Conservation (phyloP, 1,139 yeast species). For the Blastobotrys persicus region DNA sequence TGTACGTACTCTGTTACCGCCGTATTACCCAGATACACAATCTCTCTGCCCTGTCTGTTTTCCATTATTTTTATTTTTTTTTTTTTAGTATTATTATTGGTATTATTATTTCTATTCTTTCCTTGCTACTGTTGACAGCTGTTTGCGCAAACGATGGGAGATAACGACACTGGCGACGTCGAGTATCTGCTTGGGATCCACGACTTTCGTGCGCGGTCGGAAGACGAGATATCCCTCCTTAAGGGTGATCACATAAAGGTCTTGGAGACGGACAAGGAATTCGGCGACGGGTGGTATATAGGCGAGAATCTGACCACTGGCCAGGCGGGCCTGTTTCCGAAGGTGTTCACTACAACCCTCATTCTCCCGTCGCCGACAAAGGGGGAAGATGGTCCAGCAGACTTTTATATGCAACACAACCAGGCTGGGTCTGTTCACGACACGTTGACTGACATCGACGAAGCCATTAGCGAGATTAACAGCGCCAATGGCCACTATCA, state of each 20-base stretch:
- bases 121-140: too few species aligned
- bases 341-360: constrained; percentile 56
- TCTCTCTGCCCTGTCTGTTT: background rate
- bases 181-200: constrained; percentile 59
- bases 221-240: constrained; percentile 77
- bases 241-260: constrained; percentile 88
- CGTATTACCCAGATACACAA: background rate
- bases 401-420: constrained; percentile 9
- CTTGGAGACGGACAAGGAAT: constrained; percentile 87
- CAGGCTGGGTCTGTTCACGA: constrained; percentile 46
- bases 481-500: constrained; percentile 8
- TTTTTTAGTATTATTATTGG: background rate
- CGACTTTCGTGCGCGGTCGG: constrained; percentile 81
- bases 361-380: constrained; percentile 25
- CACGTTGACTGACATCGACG: constrained; percentile 79
- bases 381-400: constrained; percentile 8
- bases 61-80: background rate
- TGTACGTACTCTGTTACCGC: background rate
- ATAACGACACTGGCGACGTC: constrained; percentile 16
- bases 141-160: background rate
- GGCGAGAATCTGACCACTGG: constrained; percentile 69
- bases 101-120: too few species aligned
- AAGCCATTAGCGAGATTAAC: constrained; percentile 68
- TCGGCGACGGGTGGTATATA: constrained; percentile 96
- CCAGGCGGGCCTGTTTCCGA: constrained; percentile 85